Conservation (phyloP, 441 rosid species). For the Eugenia klotzschiana region DNA sequence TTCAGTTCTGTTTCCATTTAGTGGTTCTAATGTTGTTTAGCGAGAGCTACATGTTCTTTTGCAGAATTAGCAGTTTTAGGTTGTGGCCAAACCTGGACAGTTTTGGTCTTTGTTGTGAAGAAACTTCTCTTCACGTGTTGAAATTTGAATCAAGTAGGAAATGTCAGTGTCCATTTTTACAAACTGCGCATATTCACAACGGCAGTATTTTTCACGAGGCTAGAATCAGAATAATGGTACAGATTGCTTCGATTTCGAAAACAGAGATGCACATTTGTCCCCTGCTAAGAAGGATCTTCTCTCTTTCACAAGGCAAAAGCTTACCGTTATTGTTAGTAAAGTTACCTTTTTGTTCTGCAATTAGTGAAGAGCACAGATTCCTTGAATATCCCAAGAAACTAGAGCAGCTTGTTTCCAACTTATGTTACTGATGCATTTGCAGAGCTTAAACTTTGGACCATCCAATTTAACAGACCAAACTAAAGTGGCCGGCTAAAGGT, state of each 20-base stretch:
- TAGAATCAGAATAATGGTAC: not conserved
- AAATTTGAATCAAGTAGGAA: not conserved
- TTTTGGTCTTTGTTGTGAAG: not conserved
- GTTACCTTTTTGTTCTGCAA: not conserved
- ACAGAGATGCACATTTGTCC: not conserved
- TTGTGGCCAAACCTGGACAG: not conserved
- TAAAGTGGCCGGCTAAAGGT: not conserved
- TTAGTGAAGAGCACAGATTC: not conserved
- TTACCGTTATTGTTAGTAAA: not conserved
- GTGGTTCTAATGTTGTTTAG: not conserved
- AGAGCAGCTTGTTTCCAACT: not conserved
- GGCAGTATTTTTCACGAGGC: not conserved
- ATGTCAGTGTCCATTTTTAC: not conserved
- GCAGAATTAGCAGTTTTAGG: not conserved
- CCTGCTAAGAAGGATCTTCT: not conserved
- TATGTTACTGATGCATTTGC: not conserved
- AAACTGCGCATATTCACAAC: not conserved
- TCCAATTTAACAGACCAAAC: not conserved
- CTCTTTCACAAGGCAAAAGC: not conserved
- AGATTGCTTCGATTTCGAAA: not conserved
- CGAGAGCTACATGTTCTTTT: not conserved
- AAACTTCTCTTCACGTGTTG: not conserved
- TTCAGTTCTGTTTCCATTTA: not conserved
- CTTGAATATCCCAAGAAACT: not conserved
- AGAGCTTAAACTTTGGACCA: not conserved